Evolutionary conservation across 164 flowering plant species (phyloP).

Genomic region (Saururus chinensis): DNA sequence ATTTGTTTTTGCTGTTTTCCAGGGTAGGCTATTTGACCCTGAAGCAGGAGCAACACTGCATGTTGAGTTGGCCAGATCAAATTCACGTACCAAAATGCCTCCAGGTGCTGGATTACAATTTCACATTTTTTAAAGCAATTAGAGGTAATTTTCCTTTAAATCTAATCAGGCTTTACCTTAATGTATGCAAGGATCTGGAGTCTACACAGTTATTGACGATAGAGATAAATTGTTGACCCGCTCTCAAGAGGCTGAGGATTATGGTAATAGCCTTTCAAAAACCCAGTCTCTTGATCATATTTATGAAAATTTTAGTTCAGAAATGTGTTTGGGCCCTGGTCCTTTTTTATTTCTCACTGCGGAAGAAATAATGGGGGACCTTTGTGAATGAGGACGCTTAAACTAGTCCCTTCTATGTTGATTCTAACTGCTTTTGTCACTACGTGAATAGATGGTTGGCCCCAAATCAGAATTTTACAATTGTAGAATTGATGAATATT

Average conservation of each 20-base stretch:
- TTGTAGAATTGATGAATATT: no score
- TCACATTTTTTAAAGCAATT: neutral
- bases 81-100: constrained; percentile 53
- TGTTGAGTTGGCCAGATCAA: constrained; percentile 82
- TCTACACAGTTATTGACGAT: constrained; percentile 73
- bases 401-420: no score
- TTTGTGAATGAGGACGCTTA: no score
- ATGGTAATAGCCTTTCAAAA: constrained; percentile 32
- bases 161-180: neutral
- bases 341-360: constrained; percentile 9
- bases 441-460: no score
- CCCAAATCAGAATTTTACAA: no score
- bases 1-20: no score
- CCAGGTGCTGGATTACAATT: constrained; percentile 31
- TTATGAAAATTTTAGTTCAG: neutral
- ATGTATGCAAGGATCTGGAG: constrained; percentile 43
- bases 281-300: neutral
- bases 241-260: constrained; percentile 47
- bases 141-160: no score
- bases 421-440: no score
- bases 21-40: constrained; percentile 86
- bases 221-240: constrained; percentile 31
- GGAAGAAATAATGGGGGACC: no score
- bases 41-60: constrained; percentile 59
- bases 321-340: constrained; percentile 10